Evolutionary conservation across 2,329 filamentous ascomycete species (phyloP).

Genomic region (Alternaria ventricosa): DNA sequence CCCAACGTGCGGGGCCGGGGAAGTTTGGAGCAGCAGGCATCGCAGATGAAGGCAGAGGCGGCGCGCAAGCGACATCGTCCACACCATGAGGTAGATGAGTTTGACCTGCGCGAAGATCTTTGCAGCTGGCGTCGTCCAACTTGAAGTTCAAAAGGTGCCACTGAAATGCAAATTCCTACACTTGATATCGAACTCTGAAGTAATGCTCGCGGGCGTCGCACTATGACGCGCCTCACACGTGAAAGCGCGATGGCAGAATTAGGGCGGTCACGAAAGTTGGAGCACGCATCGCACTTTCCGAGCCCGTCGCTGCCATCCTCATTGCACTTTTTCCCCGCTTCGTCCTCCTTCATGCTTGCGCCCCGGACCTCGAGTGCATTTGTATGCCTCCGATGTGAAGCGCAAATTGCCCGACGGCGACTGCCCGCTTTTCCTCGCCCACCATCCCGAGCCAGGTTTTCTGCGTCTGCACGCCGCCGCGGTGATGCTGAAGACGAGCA

Average conservation of each 20-base stretch:
- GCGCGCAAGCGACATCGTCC: slow-evolving; percentile 44
- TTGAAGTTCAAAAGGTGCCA: neutral
- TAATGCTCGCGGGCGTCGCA: neutral
- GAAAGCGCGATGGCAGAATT: slow-evolving; percentile 44
- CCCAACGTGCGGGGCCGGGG: slow-evolving; percentile 44
- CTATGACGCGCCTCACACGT: slow-evolving; percentile 35
- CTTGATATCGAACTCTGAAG: neutral
- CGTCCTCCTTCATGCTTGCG: slow-evolving; percentile 44
- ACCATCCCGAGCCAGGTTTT: slow-evolving; percentile 34
- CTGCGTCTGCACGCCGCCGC: slow-evolving; percentile 30
- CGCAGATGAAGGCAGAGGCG: slow-evolving; percentile 51
- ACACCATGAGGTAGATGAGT: slow-evolving; percentile 56
- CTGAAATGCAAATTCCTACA: neutral
- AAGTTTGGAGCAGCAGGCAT: slow-evolving; percentile 52
- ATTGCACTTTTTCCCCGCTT: neutral
- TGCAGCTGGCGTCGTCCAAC: slow-evolving; percentile 53
- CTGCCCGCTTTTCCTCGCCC: slow-evolving; percentile 20
- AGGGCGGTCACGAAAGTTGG: slow-evolving; percentile 42
- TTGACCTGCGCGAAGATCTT: slow-evolving; percentile 57
- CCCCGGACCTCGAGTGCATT: slow-evolving; percentile 45
- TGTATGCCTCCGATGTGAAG: slow-evolving; percentile 50
- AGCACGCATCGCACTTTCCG: slow-evolving; percentile 13
- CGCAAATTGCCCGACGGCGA: slow-evolving; percentile 33
- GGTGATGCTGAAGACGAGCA: slow-evolving; percentile 23
- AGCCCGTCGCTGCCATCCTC: slow-evolving; percentile 5